Evolutionary conservation across 495 filamentous ascomycete species (phyloP), one percentile per base, ranked within the genome.

Genomic region (Aspergillus baeticus): DNA sequence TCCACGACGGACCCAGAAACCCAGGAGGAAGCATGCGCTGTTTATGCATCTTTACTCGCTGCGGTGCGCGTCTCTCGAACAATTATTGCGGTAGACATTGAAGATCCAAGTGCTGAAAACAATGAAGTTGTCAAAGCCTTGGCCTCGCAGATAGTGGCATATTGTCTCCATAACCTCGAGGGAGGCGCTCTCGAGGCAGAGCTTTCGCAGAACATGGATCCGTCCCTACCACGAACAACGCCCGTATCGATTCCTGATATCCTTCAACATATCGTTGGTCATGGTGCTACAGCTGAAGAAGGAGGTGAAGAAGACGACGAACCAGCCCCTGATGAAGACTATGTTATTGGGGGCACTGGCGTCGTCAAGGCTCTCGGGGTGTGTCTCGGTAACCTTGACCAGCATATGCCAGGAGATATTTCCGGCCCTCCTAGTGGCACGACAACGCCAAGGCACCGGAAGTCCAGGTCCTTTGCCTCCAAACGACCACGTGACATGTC

Each of bases 311-410:
- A 85, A 31, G 81, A 87, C 23, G 83, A 87, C 52, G 86, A 88
- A 4, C 80, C 84, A 15, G 88, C 90, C 22, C 90, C 92, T 1
- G 91, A 95, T 59, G 88, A 95, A 42, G 90, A 97, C 65, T 96
- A 98, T 70, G 91, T 98, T 36, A 91, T 98, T 63, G 92, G 92
- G 35, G 92, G 93, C 17, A 96, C 92, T 0, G 94, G 93, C 57
- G 90, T 98, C 0, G 94, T 96, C 33, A 96, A 97, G 70, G 92
- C 92, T 20, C 75, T 98, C 50, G 88, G 91, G 43, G 91, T 95
- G 42, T 96, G 91, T 62, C 79, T 98, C 31, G 86, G 88, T 51
- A 95, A 96, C 60, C 53, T 73, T 42, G 78, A 81, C 47, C 69
- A 69, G 11, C 68, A 75, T 52, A 58, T 60, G 56, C 66, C 70